Percentiles rank a stretch among this genome's conserved stretches.
Conservation (phyloP, 805 yeast species). For the Brettanomyces anomalus region DNA sequence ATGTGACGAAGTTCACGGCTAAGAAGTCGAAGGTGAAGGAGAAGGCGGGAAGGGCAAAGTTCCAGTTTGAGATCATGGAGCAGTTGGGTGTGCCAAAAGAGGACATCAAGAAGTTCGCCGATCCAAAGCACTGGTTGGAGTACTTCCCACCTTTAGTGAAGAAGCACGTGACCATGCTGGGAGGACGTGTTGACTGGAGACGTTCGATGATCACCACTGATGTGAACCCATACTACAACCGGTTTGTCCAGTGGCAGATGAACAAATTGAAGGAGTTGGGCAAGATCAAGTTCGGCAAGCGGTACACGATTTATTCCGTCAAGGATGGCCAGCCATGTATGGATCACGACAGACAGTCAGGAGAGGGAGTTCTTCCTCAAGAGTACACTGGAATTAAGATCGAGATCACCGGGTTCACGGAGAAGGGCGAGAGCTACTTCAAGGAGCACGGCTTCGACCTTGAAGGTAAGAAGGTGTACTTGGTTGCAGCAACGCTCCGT, state of each 20-base stretch:
- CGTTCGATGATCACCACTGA: constrained; percentile 94
- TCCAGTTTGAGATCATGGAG: constrained; percentile 92
- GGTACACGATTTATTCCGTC: constrained; percentile 94
- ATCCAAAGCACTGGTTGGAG: constrained; percentile 82
- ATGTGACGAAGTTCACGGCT: constrained; percentile 84
- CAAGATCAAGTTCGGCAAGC: constrained; percentile 94
- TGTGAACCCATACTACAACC: constrained; percentile 88
- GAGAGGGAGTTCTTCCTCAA: constrained; percentile 96
- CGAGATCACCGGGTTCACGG: constrained; percentile 50
- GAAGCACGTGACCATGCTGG: constrained; percentile 69
- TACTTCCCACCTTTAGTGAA: constrained; percentile 89
- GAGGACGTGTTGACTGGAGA: constrained; percentile 97
- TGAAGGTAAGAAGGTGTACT: constrained; percentile 54
- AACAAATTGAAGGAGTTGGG: constrained; percentile 75
- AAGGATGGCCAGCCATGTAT: constrained; percentile 99
- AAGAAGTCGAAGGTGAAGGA: constrained; percentile 91
- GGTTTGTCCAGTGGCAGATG: constrained; percentile 96
- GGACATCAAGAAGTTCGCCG: constrained; percentile 82
- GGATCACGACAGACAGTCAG: constrained; percentile 97
- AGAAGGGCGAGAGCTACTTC: constrained; percentile 46
- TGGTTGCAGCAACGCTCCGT: constrained; percentile 95
- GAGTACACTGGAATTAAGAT: constrained; percentile 94
- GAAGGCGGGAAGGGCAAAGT: constrained; percentile 88
- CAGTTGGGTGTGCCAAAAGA: constrained; percentile 83
- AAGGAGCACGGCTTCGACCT: constrained; percentile 38